Evolutionary conservation across 2,329 filamentous ascomycete species (phyloP).

Genomic region (Rhinocladiella mackenziei): DNA sequence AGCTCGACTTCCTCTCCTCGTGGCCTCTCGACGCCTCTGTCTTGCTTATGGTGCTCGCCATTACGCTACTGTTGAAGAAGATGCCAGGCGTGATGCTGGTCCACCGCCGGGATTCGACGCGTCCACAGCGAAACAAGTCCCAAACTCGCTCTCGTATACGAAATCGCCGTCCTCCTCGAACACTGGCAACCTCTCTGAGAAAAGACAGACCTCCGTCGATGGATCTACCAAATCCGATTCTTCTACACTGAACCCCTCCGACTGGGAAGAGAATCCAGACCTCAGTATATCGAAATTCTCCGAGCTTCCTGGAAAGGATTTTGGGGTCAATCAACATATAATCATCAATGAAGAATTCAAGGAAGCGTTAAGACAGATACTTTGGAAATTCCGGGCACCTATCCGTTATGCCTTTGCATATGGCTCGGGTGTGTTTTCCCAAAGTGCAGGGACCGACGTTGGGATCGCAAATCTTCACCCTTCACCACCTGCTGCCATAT

Average conservation of each 20-base stretch:
- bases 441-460: slow-evolving; percentile 47
- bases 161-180: slow-evolving; percentile 6
- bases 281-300: slow-evolving; percentile 69
- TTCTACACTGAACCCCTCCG: slow-evolving; percentile 36
- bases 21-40: slow-evolving; percentile 10
- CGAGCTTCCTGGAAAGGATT: slow-evolving; percentile 71
- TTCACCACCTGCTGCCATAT: slow-evolving; percentile 72
- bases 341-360: slow-evolving; percentile 94
- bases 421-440: slow-evolving; percentile 92
- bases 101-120: slow-evolving; percentile 20
- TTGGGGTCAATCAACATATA: slow-evolving; percentile 95
- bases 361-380: slow-evolving; percentile 76
- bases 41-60: slow-evolving; percentile 7
- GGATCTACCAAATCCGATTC: slow-evolving; percentile 16
- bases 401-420: slow-evolving; percentile 97
- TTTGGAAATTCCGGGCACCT: slow-evolving; percentile 87
- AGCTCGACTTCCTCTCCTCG: slow-evolving; percentile 9
- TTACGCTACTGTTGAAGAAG: slow-evolving; percentile 21
- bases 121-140: slow-evolving; percentile 13
- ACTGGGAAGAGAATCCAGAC: slow-evolving; percentile 74
- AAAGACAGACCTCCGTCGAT: slow-evolving; percentile 3
- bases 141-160: slow-evolving; percentile 1
- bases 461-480: slow-evolving; percentile 65
- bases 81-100: slow-evolving; percentile 4
- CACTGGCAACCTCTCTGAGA: slow-evolving; percentile 4